These are phyloP conservation scores for Dictyostelium citrinum DNA, from an alignment of 78 protist species.

Conservation along the genomic window DNA sequence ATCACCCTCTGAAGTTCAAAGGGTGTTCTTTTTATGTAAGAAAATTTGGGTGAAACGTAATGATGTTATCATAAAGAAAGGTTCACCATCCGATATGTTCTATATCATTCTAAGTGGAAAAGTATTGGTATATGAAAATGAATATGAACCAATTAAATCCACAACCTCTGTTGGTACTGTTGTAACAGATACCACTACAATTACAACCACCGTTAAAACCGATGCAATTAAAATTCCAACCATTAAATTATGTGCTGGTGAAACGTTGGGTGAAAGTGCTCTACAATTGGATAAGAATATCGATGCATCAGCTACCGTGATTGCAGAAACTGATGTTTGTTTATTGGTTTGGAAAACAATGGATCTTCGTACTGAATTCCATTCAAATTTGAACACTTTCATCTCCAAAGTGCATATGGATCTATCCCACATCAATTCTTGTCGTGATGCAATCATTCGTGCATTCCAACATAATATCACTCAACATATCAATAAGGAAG, in stretches of 20 bases:
- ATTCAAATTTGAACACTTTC: not conserved
- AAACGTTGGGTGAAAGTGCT: constrained; percentile 81
- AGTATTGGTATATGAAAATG: constrained; percentile 33
- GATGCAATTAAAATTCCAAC: not conserved
- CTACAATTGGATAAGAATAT: not conserved
- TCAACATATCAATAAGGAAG: constrained; percentile 44
- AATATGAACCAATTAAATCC: not conserved
- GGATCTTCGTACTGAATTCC: constrained; percentile 1
- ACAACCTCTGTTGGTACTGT: not conserved
- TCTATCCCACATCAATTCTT: not conserved
- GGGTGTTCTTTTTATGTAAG: not conserved
- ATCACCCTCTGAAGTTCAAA: constrained; percentile 29
- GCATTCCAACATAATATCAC: constrained; percentile 23
- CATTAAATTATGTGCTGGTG: constrained; percentile 37
- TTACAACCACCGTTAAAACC: not conserved
- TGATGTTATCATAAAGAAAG: constrained; percentile 12
- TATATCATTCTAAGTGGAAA: constrained; percentile 38
- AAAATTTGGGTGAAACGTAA: constrained; percentile 12
- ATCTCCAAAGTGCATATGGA: not conserved
- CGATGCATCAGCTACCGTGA: constrained; percentile 28
- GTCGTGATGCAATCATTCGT: constrained; percentile 6
- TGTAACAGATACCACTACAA: not conserved
- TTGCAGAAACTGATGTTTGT: constrained; percentile 52
- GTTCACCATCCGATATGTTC: constrained; percentile 9
- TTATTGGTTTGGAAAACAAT: constrained; percentile 12